Conservation (phyloP, 1,284 basidiomycete species). For the Inonotus hispidus region DNA sequence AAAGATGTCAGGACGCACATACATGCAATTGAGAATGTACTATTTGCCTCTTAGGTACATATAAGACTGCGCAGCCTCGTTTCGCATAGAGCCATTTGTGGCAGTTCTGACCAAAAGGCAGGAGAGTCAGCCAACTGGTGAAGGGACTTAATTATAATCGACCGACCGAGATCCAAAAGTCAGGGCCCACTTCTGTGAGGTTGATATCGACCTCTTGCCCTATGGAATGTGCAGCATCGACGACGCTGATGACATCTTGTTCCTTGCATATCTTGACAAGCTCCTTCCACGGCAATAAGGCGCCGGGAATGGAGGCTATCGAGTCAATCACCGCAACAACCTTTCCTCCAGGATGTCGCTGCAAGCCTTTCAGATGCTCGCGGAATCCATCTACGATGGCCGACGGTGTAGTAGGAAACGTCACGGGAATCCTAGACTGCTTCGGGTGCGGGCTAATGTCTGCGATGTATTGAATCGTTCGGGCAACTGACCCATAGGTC, state of each 20-base stretch:
- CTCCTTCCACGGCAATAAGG: conserved; percentile 74
- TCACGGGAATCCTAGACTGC: conserved; percentile 44
- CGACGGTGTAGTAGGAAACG: conserved; percentile 61
- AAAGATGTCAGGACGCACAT: neutral
- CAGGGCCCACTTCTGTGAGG: conserved; percentile 53
- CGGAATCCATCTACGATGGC: conserved; percentile 55
- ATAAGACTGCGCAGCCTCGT: conserved; percentile 67
- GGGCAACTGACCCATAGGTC: conserved; percentile 59
- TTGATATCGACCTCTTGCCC: conserved; percentile 45
- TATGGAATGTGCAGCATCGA: conserved; percentile 85
- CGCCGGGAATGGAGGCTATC: conserved; percentile 69
- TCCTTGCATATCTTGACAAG: conserved; percentile 67
- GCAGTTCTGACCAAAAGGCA: conserved; percentile 47
- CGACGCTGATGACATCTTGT: conserved; percentile 60
- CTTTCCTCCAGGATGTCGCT: conserved; percentile 34
- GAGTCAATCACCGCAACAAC: conserved; percentile 73
- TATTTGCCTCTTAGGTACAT: conserved; percentile 67
- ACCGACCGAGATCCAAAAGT: conserved; percentile 77
- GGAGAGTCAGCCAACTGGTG: neutral
- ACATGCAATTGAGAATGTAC: neutral
- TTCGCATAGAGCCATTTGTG: conserved; percentile 84
- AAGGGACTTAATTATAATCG: neutral
- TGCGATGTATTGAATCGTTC: conserved; percentile 52
- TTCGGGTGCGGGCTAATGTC: conserved; percentile 53
- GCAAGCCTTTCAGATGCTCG: conserved; percentile 32